phyloP scores from a whole-genome alignment of 2,329 filamentous ascomycete genomes.

The Xylaria multiplex region DNA sequence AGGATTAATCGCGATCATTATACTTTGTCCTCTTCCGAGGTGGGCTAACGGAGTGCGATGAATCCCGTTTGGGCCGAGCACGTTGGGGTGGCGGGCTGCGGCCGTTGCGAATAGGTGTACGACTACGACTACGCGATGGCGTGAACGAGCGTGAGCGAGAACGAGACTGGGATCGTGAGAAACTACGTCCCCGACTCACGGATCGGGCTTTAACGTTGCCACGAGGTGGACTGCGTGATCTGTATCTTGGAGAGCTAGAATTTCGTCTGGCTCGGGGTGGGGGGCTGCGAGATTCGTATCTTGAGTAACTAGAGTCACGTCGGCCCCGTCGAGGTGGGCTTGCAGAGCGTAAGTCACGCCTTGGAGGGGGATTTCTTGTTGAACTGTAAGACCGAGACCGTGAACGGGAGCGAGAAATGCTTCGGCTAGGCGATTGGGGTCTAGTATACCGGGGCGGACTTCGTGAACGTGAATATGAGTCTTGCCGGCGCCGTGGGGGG shows the following conservation, averaged over 20 bases:
- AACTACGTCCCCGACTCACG: slow-evolving; percentile 41
- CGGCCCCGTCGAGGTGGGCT: slow-evolving; percentile 30
- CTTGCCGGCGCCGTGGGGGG: slow-evolving; percentile 43
- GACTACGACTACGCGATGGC: slow-evolving; percentile 42
- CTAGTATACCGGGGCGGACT: slow-evolving; percentile 49
- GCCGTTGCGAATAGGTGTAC: slow-evolving; percentile 35
- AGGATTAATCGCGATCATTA: slow-evolving; percentile 32
- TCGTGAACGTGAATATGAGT: slow-evolving; percentile 49
- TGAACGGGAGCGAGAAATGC: slow-evolving; percentile 31
- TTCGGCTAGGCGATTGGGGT: slow-evolving; percentile 45
- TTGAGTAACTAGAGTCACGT: slow-evolving; percentile 31
- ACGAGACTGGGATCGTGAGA: slow-evolving; percentile 40
- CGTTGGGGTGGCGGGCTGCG: slow-evolving; percentile 41
- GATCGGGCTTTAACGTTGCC: slow-evolving; percentile 37
- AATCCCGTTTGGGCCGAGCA: slow-evolving; percentile 39
- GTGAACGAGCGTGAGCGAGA: slow-evolving; percentile 41
- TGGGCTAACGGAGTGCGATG: slow-evolving; percentile 36
- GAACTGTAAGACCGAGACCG: slow-evolving; percentile 34
- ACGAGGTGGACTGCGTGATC: slow-evolving; percentile 34
- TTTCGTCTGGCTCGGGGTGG: slow-evolving; percentile 35
- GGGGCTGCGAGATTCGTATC: slow-evolving; percentile 38
- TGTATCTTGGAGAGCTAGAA: slow-evolving; percentile 33
- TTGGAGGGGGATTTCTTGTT: slow-evolving; percentile 32
- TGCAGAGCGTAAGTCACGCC: slow-evolving; percentile 21
- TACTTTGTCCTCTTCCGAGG: slow-evolving; percentile 42